Conservation (phyloP, 495 filamentous ascomycete genomes). For the Hyaloscypha bicolor region DNA sequence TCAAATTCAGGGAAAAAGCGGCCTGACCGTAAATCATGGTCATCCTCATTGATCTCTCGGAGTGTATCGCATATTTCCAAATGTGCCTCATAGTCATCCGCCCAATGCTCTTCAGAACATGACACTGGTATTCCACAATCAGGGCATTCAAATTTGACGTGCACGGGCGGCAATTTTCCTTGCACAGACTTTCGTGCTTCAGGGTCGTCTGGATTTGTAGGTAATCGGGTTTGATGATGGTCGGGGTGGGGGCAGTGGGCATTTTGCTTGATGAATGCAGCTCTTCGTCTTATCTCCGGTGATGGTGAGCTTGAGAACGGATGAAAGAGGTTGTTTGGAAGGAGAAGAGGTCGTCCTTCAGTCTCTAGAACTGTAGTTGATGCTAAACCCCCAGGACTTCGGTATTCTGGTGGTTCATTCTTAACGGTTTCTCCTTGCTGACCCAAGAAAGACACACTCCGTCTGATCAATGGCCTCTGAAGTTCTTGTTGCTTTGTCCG, state of each 20-base stretch:
- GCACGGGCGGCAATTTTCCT: conserved; percentile 62
- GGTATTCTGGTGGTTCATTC: conserved; percentile 26
- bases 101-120: conserved; percentile 92
- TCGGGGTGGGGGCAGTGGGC: conserved; percentile 88
- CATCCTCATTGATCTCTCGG: conserved; percentile 93
- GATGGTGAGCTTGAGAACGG: conserved; percentile 84
- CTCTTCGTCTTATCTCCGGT: conserved; percentile 79
- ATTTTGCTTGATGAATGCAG: conserved; percentile 85
- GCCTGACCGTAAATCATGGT: conserved; percentile 90
- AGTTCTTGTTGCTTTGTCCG: background rate
- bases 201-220: conserved; percentile 61
- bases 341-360: conserved; percentile 55
- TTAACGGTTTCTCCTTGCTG: conserved; percentile 26
- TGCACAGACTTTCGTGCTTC: conserved; percentile 52
- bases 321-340: conserved; percentile 88
- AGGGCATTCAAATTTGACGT: conserved; percentile 91
- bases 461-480: conserved; percentile 19
- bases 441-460: conserved; percentile 20
- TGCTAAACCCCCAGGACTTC: conserved; percentile 18
- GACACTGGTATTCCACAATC: conserved; percentile 95
- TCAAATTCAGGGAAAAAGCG: conserved; percentile 93
- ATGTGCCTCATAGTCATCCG: conserved; percentile 90
- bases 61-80: conserved; percentile 90
- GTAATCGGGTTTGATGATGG: conserved; percentile 69
- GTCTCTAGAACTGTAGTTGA: conserved; percentile 32